Conservation (phyloP, 2,329 filamentous ascomycete genomes). For the Ophiostoma novo-ulmi region DNA sequence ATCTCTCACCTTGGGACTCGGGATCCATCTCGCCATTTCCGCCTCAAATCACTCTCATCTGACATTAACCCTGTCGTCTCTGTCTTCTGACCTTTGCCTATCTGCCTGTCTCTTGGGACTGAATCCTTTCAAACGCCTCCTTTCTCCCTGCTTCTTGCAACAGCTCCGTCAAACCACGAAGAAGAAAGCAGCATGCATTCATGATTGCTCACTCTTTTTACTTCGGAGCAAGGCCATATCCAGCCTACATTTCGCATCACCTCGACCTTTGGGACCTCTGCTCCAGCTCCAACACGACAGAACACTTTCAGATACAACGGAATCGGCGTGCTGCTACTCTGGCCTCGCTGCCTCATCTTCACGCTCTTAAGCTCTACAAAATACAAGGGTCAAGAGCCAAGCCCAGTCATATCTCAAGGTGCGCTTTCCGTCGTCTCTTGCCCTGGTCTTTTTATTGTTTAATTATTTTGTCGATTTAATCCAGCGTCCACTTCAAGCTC, state of each 20-base stretch:
- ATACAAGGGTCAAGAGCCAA: too few relatives aligned
- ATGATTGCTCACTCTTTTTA: not conserved
- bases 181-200: not conserved
- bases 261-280: not conserved
- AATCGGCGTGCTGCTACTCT: not conserved
- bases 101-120: not conserved
- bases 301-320: not conserved
- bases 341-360: not conserved
- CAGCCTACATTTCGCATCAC: not conserved
- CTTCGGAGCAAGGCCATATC: not conserved
- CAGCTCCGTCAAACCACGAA: not conserved
- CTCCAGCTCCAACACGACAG: not conserved
- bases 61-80: not conserved
- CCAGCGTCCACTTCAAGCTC: not conserved
- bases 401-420: constrained; percentile 10
- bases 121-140: not conserved
- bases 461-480: not conserved
- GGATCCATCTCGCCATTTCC: not conserved
- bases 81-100: not conserved
- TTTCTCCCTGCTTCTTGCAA: not conserved
- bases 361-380: too few relatives aligned
- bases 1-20: not conserved
- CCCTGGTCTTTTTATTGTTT: not conserved
- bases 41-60: not conserved
- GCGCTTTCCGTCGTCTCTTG: not conserved